These are phyloP conservation scores for Solanum corneliomulleri DNA, from an alignment of 257 asterid species.

Conservation along the genomic window DNA sequence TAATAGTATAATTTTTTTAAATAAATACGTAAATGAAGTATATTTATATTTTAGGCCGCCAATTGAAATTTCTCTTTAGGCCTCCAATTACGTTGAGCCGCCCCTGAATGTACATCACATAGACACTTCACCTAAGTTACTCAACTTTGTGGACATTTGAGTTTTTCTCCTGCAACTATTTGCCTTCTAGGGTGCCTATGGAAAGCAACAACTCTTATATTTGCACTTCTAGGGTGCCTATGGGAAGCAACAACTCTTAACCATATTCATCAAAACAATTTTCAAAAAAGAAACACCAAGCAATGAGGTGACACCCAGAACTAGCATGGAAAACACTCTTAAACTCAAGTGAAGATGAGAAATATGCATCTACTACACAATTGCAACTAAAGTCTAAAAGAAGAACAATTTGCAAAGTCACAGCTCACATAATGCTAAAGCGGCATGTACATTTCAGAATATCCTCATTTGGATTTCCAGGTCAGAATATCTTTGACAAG, in stretches of 20 bases:
- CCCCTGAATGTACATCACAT: background rate
- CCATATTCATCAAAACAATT: background rate
- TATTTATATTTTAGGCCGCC: too few relatives aligned
- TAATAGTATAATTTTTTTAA: too few relatives aligned
- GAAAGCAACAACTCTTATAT: background rate
- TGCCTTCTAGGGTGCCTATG: background rate
- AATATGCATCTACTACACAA: background rate
- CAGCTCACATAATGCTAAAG: background rate
- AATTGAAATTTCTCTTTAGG: too few relatives aligned
- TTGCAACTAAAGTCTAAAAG: background rate
- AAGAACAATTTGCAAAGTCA: background rate
- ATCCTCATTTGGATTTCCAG: background rate
- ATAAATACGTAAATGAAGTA: too few relatives aligned
- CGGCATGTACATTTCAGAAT: background rate
- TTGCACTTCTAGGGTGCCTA: background rate
- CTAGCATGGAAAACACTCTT: background rate
- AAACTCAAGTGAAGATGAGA: background rate
- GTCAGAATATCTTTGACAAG: background rate
- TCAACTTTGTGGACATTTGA: background rate
- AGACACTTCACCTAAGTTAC: background rate
- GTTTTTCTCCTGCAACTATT: background rate
- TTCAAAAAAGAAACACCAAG: background rate
- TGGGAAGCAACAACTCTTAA: background rate
- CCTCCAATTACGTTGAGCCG: too few relatives aligned
- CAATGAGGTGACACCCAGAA: background rate